These are phyloP conservation scores for Pezicula rhizophila DNA, from an alignment of 2,329 filamentous ascomycete genomes.

Conservation along the genomic window DNA sequence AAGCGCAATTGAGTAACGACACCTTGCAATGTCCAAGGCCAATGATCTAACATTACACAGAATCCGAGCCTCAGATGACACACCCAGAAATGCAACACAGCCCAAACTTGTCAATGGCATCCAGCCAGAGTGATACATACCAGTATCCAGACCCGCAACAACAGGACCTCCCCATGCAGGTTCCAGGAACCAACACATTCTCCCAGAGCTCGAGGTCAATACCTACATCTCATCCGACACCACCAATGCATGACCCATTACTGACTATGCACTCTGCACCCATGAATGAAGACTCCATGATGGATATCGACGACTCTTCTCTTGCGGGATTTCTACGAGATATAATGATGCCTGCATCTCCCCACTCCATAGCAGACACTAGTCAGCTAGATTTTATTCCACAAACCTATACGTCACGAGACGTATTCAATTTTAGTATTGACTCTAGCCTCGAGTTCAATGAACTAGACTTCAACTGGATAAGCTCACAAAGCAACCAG, in stretches of 20 bases:
- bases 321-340: conserved; percentile 11
- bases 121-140: background rate
- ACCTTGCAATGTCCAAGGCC: background rate
- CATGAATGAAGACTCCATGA: background rate
- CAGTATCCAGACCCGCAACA: conserved; percentile 1
- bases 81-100: background rate
- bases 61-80: background rate
- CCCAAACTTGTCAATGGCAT: background rate
- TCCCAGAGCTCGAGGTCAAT: background rate
- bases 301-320: conserved; percentile 6
- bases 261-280: background rate
- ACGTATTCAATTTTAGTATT: conserved; percentile 13
- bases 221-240: background rate
- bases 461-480: conserved; percentile 10
- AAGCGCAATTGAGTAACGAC: background rate
- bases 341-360: conserved; percentile 9
- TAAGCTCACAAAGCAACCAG: conserved; percentile 6
- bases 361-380: background rate
- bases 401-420: conserved; percentile 2
- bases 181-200: background rate
- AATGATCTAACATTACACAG: background rate
- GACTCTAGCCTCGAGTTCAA: conserved; percentile 12
- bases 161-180: background rate
- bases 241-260: background rate
- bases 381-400: background rate